Evolutionary conservation across 2,329 filamentous ascomycete genomes (phyloP), one percentile per base, ranked within the genome.

Genomic region (Lecanosticta acicola): DNA sequence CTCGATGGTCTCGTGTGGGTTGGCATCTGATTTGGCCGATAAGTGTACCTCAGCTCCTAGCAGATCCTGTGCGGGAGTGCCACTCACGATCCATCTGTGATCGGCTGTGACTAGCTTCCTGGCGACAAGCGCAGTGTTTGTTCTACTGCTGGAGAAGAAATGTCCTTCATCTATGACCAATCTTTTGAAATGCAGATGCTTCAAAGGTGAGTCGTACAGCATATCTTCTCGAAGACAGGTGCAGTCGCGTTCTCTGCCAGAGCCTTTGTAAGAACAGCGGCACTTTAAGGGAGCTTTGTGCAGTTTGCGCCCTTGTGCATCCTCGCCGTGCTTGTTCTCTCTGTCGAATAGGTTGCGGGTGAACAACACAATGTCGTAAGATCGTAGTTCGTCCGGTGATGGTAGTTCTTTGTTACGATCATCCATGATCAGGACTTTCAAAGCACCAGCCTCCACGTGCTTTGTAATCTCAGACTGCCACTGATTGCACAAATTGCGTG

Each of bases 91-190:
- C 91, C 91, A 96, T 8, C 85, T 80, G 14, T 87, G 79, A 38
- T 88, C 83, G 13, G 88, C 70, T 32, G 61, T 66, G 3, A 75
- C 63, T 18, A 83, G 71, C 41, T 73, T 68, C 29, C 75, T 68
- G 3, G 80, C 68, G 7, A 82, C 70, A 13, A 74, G 63, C 3
- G 78, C 71, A 24, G 79, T 77, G 37, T 72, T 76, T 1, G 80
- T 87, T 2, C 68, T 76, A 0, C 78, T 78, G 32, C 85, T 84
- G 0, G 87, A 87, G 48, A 95, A 82, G 48, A 79, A 85, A 63
- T 96, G 89, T 0, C 91, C 91, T 72, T 96, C 91, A 54, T 97
- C 91, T 14, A 94, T 84, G 37, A 97, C 90, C 5, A 94, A 83
- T 1, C 91, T 78, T 58, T 95, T 83, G 76, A 91, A 95, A 56